Evolutionary conservation across 2,329 filamentous ascomycete species (phyloP), one percentile per base, ranked within the genome.

Genomic region (Acephala macrosclerotiorum): DNA sequence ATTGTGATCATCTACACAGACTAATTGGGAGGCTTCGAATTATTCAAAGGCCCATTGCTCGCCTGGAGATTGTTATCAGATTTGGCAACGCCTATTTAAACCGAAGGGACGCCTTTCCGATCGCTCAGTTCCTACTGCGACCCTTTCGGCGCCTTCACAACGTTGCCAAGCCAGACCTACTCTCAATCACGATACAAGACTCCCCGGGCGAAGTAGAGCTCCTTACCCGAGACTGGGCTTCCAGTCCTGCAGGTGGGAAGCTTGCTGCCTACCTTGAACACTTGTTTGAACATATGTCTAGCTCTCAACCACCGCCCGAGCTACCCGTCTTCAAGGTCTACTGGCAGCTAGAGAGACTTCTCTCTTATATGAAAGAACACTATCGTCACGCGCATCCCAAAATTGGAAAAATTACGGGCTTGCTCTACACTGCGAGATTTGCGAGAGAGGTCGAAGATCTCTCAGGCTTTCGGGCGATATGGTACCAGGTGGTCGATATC

Each of bases 1-100:
- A 66, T 61, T 61, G 53, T 49, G 68, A 70, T 60, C 61, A 69
- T 63, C 38, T 70, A n/a, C 67, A 65, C 57, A 60, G 63, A 45
- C 45, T 70, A 9, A 20, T 70, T n/a, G 67, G 60, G 20, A 69
- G 65, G 53, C 57, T 70, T 49, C 26, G 60, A 33, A 33, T 56
- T 33, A 47, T 56, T 14, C 58, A 33, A 49, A 45, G 29, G 51
- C 35, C 63, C 26, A 58, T 66, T 66, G 29, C 29, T 51, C 53
- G 49, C n/a, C 53, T 65, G 38, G 36, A 65, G n/a, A 51, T 68
- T 26, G 42, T 58, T 40, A 42, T 64, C 18, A 64, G 49, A 45
- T 53, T 65, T 63, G 40, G 33, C 25, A 63, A 58, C 18, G 29
- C 42, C 51, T 33, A 63, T 20, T 29, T 60, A 14, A 60, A 56